Base-by-base conservation (phyloP, 1,284 basidiomycete genomes). In the Rhizoctonia solani region DNA sequence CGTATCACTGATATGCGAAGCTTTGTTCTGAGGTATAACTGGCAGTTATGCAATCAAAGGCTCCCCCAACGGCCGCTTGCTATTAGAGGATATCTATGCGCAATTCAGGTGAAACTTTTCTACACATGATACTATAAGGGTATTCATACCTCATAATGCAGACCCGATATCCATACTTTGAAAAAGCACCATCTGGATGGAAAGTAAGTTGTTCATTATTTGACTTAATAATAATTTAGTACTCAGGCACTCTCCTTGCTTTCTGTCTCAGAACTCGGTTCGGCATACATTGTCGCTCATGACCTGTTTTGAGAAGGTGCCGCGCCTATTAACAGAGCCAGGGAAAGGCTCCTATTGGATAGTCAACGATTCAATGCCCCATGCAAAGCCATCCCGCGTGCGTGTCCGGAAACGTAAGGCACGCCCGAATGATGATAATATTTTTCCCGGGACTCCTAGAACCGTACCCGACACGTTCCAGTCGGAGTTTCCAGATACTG, bases 271-370 rank as follows among this genome's bases (percentile, higher is more conserved):
- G 88, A 96, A 96, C 77, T 96, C 94, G 44, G 93, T 97, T 72
- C 88, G 94, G 54, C 94, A 96, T 79, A 96, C 95, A 73, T 83
- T 97, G 21, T 95, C 92, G 6, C 83, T 96, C 70, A 96, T 96
- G 76, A 92, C 93, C 70, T 95, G 92, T 73, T 95, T 95, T 75
- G 88, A 94, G 76, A 95, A 95, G 77, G 90, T 95, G 11, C 87
- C 93, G 1, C 86, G 93, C 19, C 92, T 93, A 14, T 82, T 93
- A 65, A 93, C 92, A 16, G 93, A 95, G 73, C 87, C 90, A 63
- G 90, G 90, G 56, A 92, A 92, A 74, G 90, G 90, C 25, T 92
- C 90, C 0, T 92, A 92, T 73, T 92, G 90, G 90, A 91, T 88
- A 0, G 90, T 92, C 68, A 92, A 92, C 73, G 90, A 92, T 21